Evolutionary conservation across 768 basidiomycete species (phyloP), one percentile per base, ranked within the genome.

Genomic region (Auriscalpium vulgare): DNA sequence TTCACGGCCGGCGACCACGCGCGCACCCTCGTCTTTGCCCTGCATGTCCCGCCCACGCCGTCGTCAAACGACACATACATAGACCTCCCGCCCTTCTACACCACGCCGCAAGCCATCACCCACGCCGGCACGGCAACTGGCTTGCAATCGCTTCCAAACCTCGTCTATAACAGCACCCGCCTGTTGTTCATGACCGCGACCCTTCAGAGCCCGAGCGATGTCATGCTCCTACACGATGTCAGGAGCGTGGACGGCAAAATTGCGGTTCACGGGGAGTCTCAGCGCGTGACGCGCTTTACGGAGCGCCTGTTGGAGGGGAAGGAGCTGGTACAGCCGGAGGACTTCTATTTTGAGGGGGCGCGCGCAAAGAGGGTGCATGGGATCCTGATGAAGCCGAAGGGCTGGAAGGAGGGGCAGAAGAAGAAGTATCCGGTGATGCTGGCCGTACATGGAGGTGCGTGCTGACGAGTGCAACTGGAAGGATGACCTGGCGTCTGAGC

Each of bases 301-400:
- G 75, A 72, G 43, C 67, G 75, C 8, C 75, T 75, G 8, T 68
- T 93, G 50, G 69, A 77, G 50, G 77, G 72, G 8, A 91, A 87
- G 69, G 55, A 71, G 21, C 74, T 95, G 40, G 72, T 74, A 54
- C 64, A 68, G 8, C 89, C 87, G 13, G 86, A 95, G 63, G 84
- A 90, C 56, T 90, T 97, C 65, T 92, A 85, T 84, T 97, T 97
- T 73, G 79, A 82, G 57, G 95, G 95, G 8, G 90, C 89, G 4
- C 71, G 85, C 61, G 80, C 81, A 9, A 80, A 78, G 67, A 65
- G 80, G 35, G 84, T 97, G 16, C 94, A 97, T 47, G 93, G 91
- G 5, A 97, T 86, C 87, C 73, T 83, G 13, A 60, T 93, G 53
- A 90, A 85, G 61, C 95, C 95, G 8, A 79, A 79, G 37, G 89